phyloP scores from a whole-genome alignment of 345 rosid species.

The Punica granatum region DNA sequence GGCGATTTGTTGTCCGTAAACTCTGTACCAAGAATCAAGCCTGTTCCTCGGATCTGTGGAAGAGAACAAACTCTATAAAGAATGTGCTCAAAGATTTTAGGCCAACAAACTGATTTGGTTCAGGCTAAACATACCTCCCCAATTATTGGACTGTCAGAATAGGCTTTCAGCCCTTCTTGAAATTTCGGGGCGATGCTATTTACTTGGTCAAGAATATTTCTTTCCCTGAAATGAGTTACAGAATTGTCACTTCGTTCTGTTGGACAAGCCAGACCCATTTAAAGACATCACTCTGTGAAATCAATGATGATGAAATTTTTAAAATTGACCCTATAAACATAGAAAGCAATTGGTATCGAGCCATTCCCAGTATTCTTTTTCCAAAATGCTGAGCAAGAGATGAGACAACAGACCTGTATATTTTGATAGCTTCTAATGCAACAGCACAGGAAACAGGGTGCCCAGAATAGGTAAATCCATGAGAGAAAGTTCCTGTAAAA shows the following conservation, averaged over 20 bases:
- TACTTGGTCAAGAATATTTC: constrained; percentile 59
- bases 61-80: constrained; percentile 8
- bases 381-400: background rate
- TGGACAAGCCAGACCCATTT: background rate
- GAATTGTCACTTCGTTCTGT: background rate
- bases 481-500: constrained; percentile 65
- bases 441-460: constrained; percentile 96
- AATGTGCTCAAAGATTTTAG: background rate
- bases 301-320: background rate
- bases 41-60: constrained; percentile 82
- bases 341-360: too few species aligned
- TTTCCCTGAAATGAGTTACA: constrained; percentile 48
- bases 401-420: constrained; percentile 48
- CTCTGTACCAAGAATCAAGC: constrained; percentile 90
- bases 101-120: constrained; percentile 3
- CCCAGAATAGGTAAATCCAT: constrained; percentile 96
- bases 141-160: constrained; percentile 67
- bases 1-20: constrained; percentile 85
- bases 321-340: background rate
- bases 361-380: background rate
- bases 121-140: constrained; percentile 61
- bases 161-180: constrained; percentile 86
- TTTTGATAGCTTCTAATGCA: constrained; percentile 65
- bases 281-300: background rate
- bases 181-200: constrained; percentile 51